phyloP scores from a whole-genome alignment of 306 rosid genomes.

The Medicago truncatula region DNA sequence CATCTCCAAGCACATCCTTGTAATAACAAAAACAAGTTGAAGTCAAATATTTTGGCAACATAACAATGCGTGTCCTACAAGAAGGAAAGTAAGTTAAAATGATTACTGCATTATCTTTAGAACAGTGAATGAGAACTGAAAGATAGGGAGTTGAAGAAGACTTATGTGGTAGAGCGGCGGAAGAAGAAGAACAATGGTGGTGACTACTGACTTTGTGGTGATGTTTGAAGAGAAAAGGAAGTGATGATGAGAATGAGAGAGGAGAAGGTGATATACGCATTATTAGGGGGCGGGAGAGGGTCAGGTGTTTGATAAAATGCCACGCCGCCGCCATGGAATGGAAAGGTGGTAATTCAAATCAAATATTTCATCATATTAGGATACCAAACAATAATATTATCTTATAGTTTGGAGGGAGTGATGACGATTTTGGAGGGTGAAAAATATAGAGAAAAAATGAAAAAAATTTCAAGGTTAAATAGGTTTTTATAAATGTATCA shows the following conservation, averaged over 20 bases:
- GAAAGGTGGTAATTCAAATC: neutral
- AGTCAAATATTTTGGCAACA: slow-evolving; percentile 39
- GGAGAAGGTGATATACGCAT: slow-evolving; percentile 32
- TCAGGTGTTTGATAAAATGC: slow-evolving; percentile 51
- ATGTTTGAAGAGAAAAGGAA: slow-evolving; percentile 39
- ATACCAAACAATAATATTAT: too few species aligned
- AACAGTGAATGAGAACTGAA: slow-evolving; percentile 72
- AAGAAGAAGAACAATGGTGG: slow-evolving; percentile 44
- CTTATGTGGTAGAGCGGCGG: slow-evolving; percentile 35
- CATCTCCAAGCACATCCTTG: slow-evolving; percentile 81
- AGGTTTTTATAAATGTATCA: too few species aligned
- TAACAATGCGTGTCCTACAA: neutral
- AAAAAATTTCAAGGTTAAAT: too few species aligned
- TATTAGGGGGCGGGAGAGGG: slow-evolving; percentile 38
- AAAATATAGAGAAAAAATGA: too few species aligned
- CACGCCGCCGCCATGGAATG: slow-evolving; percentile 38
- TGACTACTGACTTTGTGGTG: slow-evolving; percentile 29
- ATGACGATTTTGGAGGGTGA: too few species aligned
- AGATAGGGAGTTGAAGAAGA: slow-evolving; percentile 55
- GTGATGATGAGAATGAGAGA: slow-evolving; percentile 13
- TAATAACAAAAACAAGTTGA: slow-evolving; percentile 39
- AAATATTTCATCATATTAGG: too few species aligned
- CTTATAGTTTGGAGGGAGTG: too few species aligned
- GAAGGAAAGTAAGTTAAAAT: slow-evolving; percentile 40
- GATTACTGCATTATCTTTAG: slow-evolving; percentile 63